Evolutionary conservation across 73 alveolate genomes (phyloP).

Genomic region (Durusdinium trenchii): DNA sequence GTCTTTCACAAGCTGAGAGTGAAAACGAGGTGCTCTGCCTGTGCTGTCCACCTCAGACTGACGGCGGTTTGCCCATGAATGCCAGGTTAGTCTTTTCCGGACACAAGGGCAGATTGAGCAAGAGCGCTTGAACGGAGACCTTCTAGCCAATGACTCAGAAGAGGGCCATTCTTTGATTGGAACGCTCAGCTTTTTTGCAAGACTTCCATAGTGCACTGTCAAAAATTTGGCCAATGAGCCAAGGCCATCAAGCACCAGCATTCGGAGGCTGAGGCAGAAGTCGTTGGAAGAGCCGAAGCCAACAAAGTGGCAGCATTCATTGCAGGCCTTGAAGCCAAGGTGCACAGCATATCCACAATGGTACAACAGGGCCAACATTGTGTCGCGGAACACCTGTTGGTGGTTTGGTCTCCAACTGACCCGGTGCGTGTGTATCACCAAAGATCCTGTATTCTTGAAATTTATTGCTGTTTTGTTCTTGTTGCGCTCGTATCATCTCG

Average conservation of each 20-base stretch:
- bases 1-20: slow-evolving; percentile 73
- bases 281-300: slow-evolving; percentile 75
- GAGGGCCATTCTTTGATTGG: neutral
- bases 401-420: too few relatives aligned
- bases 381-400: too few relatives aligned
- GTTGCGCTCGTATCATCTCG: too few relatives aligned
- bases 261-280: slow-evolving; percentile 78
- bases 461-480: too few relatives aligned
- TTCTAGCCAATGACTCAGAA: slow-evolving; percentile 7
- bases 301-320: slow-evolving; percentile 68
- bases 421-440: too few relatives aligned
- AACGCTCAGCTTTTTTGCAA: neutral
- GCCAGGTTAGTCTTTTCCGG: slow-evolving; percentile 89
- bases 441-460: too few relatives aligned
- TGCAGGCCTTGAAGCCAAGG: slow-evolving; percentile 85
- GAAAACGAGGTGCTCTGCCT: slow-evolving; percentile 51
- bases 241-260: slow-evolving; percentile 81
- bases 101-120: slow-evolving; percentile 92
- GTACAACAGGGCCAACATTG: too few relatives aligned
- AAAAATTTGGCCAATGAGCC: neutral
- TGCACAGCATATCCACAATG: too few relatives aligned
- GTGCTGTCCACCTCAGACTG: neutral
- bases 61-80: neutral
- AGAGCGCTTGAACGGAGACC: slow-evolving; percentile 68
- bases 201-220: neutral